These are phyloP conservation scores for Pisolithus albus DNA, from an alignment of 768 basidiomycete species.

Conservation along the genomic window DNA sequence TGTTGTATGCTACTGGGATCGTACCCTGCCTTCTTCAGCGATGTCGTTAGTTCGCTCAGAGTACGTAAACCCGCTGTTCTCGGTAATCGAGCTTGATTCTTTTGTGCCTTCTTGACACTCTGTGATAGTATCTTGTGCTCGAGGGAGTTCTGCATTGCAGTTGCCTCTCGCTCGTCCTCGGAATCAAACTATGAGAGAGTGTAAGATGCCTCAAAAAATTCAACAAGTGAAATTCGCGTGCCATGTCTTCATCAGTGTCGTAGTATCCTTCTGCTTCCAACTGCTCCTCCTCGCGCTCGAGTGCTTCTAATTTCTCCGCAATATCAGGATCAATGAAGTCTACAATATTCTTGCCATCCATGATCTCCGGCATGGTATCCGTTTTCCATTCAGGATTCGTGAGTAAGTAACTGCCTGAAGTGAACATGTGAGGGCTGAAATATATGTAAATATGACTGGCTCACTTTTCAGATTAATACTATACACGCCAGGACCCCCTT, in stretches of 20 bases:
- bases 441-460: background rate
- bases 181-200: slow-evolving; percentile 33
- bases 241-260: slow-evolving; percentile 82
- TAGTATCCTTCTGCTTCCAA: slow-evolving; percentile 96
- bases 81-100: slow-evolving; percentile 74
- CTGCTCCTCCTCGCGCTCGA: slow-evolving; percentile 93
- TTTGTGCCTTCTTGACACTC: slow-evolving; percentile 76
- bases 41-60: slow-evolving; percentile 67
- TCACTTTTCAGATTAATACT: slow-evolving; percentile 87
- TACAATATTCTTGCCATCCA: slow-evolving; percentile 97
- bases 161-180: slow-evolving; percentile 79
- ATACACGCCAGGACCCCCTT: slow-evolving; percentile 87
- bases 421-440: slow-evolving; percentile 1
- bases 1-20: slow-evolving; percentile 85
- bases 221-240: slow-evolving; percentile 27
- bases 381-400: slow-evolving; percentile 90
- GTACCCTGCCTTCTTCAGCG: slow-evolving; percentile 81
- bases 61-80: slow-evolving; percentile 65
- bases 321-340: slow-evolving; percentile 99
- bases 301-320: slow-evolving; percentile 90
- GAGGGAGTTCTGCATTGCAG: slow-evolving; percentile 51
- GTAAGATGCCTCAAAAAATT: background rate
- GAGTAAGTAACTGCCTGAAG: slow-evolving; percentile 82
- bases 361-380: slow-evolving; percentile 96
- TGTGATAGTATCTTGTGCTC: slow-evolving; percentile 66